A percentile compares a stretch with the other conserved stretches of the same genome.
phyloP scores from a whole-genome alignment of 495 filamentous ascomycete species.

The Usnea hakonensis region DNA sequence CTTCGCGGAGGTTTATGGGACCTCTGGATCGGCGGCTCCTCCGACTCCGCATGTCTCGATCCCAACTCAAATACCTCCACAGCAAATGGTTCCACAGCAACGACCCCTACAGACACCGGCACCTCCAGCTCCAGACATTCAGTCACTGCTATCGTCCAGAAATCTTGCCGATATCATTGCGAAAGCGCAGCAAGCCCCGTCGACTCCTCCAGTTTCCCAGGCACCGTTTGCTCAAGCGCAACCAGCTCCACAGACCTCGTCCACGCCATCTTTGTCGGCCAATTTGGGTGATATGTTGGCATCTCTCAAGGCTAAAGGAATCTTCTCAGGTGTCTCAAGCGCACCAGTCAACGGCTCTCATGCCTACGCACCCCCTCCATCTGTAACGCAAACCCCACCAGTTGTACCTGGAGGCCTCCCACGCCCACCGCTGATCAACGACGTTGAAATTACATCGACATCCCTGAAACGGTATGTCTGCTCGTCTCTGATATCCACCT shows the following conservation, averaged over 20 bases:
- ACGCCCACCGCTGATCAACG: conserved; percentile 32
- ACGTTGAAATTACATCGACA: conserved; percentile 59
- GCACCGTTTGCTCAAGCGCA: conserved; percentile 5
- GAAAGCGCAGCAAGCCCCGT: conserved; percentile 33
- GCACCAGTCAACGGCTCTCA: conserved; percentile 14
- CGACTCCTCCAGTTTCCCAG: conserved; percentile 15
- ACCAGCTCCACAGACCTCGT: conserved; percentile 22
- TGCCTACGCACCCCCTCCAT: conserved; percentile 26
- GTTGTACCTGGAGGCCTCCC: conserved; percentile 19
- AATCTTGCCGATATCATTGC: conserved; percentile 45
- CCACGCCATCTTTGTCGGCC: conserved; percentile 33
- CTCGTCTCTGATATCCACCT: conserved; percentile 11
- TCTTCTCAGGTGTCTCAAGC: conserved; percentile 37
- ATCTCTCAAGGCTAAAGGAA: conserved; percentile 39
- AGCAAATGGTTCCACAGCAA: conserved; percentile 25
- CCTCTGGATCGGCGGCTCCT: neutral
- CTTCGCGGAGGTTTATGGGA: conserved; percentile 25
- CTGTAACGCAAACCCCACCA: conserved; percentile 19
- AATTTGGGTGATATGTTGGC: conserved; percentile 38
- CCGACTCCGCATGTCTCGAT: conserved; percentile 20
- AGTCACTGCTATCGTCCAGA: conserved; percentile 40
- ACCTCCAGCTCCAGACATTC: conserved; percentile 34
- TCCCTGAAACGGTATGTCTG: conserved; percentile 71
- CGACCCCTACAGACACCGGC: conserved; percentile 29
- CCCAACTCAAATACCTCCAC: conserved; percentile 23